phyloP scores from a whole-genome alignment of 192 early-diverging fungal genomes.

The Coemansia pectinata region DNA sequence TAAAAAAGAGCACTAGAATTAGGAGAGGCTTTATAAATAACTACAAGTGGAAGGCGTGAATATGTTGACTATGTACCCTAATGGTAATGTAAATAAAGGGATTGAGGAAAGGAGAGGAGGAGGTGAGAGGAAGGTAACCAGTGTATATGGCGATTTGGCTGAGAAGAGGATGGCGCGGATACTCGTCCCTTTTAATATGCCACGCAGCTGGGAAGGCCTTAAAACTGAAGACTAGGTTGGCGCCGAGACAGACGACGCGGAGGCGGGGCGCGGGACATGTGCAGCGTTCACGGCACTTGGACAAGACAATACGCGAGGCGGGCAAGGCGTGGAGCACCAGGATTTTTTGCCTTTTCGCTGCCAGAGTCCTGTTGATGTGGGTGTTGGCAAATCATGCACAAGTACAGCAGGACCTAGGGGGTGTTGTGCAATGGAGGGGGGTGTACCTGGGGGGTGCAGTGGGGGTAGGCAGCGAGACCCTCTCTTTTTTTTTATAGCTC shows the following conservation, averaged over 20 bases:
- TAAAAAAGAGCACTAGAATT: neutral
- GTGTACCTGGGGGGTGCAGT: neutral
- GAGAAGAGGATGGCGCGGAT: conserved; percentile 4
- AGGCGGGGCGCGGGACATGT: conserved; percentile 2
- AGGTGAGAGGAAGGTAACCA: neutral
- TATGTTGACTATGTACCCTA: neutral
- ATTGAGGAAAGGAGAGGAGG: neutral
- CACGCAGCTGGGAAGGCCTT: conserved; percentile 12
- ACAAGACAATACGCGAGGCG: neutral
- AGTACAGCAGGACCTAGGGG: neutral
- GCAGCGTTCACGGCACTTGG: neutral
- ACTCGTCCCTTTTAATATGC: conserved; percentile 21
- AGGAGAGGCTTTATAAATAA: neutral
- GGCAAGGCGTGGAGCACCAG: conserved; percentile 7
- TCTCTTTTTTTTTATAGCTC: neutral
- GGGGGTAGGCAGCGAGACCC: neutral
- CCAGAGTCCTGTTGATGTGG: neutral
- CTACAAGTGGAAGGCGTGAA: neutral
- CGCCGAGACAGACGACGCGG: neutral
- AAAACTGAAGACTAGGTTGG: neutral
- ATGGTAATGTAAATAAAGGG: neutral
- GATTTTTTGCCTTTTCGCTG: conserved; percentile 1
- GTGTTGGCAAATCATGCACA: neutral
- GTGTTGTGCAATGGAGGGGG: neutral
- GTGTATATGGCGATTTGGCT: neutral